Evolutionary conservation across 805 yeast genomes (phyloP).

Genomic region (Ogataea dorogensis): DNA sequence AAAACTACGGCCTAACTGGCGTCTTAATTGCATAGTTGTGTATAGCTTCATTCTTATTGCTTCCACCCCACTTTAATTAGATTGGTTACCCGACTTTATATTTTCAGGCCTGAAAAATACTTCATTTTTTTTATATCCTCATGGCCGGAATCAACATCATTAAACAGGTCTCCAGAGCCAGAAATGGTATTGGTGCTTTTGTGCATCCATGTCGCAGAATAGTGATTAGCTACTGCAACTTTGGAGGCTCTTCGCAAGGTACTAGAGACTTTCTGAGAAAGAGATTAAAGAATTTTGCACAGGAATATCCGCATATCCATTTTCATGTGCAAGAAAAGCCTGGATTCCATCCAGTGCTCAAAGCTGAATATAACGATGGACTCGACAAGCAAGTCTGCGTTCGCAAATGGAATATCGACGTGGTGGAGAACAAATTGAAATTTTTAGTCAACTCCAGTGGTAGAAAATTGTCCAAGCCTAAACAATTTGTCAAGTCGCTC

Average conservation of each 20-base stretch:
- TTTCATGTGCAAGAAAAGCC: slow-evolving; percentile 65
- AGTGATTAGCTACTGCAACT: slow-evolving; percentile 80
- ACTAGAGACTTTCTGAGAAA: slow-evolving; percentile 62
- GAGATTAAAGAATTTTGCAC: slow-evolving; percentile 55
- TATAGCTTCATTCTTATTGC: neutral
- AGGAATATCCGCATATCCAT: slow-evolving; percentile 60
- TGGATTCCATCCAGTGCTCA: slow-evolving; percentile 76
- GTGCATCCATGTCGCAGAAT: slow-evolving; percentile 73
- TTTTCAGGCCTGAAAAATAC: slow-evolving; percentile 4
- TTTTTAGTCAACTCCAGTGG: slow-evolving; percentile 72
- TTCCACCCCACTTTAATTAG: slow-evolving; percentile 1
- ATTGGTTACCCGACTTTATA: slow-evolving; percentile 7
- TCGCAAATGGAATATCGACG: slow-evolving; percentile 61
- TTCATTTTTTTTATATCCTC: neutral
- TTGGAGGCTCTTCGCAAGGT: slow-evolving; percentile 94
- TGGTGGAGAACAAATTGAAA: slow-evolving; percentile 63
- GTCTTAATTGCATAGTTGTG: neutral
- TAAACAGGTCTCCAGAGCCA: slow-evolving; percentile 54
- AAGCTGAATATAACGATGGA: slow-evolving; percentile 52
- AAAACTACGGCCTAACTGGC: neutral
- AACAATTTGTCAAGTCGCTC: slow-evolving; percentile 73
- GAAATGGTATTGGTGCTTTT: slow-evolving; percentile 77
- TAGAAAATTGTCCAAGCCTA: slow-evolving; percentile 54
- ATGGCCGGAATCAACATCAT: slow-evolving; percentile 54
- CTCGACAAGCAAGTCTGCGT: slow-evolving; percentile 55